Percentiles rank a stretch among this genome's conserved stretches.
Evolutionary conservation across 2,329 filamentous ascomycete species (phyloP).

Genomic region (Ophiocordyceps camponoti-leonardi): DNA sequence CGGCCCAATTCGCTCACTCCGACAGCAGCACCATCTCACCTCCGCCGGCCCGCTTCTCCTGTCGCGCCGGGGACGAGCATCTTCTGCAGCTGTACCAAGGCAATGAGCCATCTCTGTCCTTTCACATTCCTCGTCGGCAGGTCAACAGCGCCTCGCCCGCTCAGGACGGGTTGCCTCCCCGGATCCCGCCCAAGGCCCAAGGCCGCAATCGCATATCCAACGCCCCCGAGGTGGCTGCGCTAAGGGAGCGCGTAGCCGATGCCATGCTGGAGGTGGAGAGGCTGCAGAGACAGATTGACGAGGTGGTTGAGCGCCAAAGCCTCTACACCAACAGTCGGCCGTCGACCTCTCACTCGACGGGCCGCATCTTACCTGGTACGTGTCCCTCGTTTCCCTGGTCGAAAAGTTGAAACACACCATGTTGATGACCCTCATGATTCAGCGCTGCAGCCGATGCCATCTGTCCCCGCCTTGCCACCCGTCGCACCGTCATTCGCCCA

Average conservation of each 20-base stretch:
- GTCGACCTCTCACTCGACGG: slow-evolving; percentile 28
- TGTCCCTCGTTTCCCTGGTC: slow-evolving; percentile 1
- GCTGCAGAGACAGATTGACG: slow-evolving; percentile 41
- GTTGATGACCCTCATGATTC: background rate
- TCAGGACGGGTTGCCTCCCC: slow-evolving; percentile 10
- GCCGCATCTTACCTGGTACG: slow-evolving; percentile 14
- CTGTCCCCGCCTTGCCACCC: slow-evolving; percentile 38
- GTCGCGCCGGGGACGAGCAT: slow-evolving; percentile 17
- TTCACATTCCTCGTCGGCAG: slow-evolving; percentile 34
- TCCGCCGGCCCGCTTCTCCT: slow-evolving; percentile 15
- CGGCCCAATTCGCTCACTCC: slow-evolving; percentile 30
- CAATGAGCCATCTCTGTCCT: slow-evolving; percentile 35
- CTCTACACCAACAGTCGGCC: slow-evolving; percentile 35
- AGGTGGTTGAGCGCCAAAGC: slow-evolving; percentile 42
- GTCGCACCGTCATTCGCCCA: slow-evolving; percentile 40
- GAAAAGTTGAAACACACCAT: background rate
- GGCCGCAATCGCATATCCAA: slow-evolving; percentile 23
- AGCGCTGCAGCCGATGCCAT: slow-evolving; percentile 34
- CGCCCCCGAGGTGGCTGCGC: slow-evolving; percentile 28
- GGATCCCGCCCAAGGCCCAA: slow-evolving; percentile 25
- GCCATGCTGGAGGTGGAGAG: slow-evolving; percentile 41
- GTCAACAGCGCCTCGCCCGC: slow-evolving; percentile 7
- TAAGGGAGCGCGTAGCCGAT: slow-evolving; percentile 37
- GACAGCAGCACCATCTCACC: slow-evolving; percentile 20
- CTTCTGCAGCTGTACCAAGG: slow-evolving; percentile 17